These are phyloP conservation scores for Draba incana DNA, from an alignment of 345 rosid species.

Conservation along the genomic window DNA sequence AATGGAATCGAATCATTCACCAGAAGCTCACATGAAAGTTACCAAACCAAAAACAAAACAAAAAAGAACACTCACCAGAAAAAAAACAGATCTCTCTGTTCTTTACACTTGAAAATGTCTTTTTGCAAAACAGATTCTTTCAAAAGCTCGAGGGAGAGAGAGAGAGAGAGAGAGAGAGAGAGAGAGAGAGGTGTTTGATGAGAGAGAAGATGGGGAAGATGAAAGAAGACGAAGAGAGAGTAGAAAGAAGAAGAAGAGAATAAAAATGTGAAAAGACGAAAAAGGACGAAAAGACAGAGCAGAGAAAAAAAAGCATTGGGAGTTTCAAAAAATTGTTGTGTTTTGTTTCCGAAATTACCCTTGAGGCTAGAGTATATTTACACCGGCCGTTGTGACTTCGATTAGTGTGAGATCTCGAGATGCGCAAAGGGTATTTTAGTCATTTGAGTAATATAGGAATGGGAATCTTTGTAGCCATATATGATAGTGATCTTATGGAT, in stretches of 20 bases:
- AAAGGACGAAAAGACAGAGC: constrained; percentile 33
- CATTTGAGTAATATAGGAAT: background rate
- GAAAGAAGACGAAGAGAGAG: constrained; percentile 6
- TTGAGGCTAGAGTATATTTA: constrained; percentile 21
- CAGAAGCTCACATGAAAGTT: constrained; percentile 42
- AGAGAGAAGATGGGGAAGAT: constrained; percentile 35
- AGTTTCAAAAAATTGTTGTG: constrained; percentile 10
- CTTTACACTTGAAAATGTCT: background rate
- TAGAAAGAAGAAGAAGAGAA: constrained; percentile 14
- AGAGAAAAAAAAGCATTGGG: constrained; percentile 35
- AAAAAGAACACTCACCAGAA: constrained; percentile 30
- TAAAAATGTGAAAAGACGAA: constrained; percentile 22
- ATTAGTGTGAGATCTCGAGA: constrained; percentile 30
- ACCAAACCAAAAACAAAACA: background rate
- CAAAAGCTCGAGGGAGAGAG: background rate
- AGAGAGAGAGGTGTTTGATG: constrained; percentile 14
- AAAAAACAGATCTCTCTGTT: constrained; percentile 29
- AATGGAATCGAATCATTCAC: constrained; percentile 41
- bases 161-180: background rate
- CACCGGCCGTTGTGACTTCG: constrained; percentile 41
- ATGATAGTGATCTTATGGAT: background rate
- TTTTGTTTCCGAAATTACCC: constrained; percentile 20
- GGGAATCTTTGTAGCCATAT: background rate
- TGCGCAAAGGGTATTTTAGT: constrained; percentile 34
- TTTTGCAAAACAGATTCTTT: background rate